Base-by-base conservation (phyloP, 2,329 filamentous ascomycete species). In the Setomelanomma holmii region DNA sequence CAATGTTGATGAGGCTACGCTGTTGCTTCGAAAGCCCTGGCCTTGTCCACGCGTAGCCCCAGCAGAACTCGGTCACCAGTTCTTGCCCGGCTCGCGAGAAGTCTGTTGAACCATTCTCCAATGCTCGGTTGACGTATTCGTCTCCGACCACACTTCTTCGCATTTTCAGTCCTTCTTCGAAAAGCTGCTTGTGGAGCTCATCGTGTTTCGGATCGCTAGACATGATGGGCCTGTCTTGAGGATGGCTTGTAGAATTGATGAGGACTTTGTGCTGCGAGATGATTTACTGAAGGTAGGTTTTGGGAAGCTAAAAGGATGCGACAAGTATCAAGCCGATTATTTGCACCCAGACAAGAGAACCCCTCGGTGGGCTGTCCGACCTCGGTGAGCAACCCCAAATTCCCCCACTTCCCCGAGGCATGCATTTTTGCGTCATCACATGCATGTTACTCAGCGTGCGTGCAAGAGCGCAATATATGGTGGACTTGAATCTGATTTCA, bases 41-140 rank as follows among this genome's bases (percentile, higher is more conserved):
- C 6, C 86, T 80, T 3, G 82, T 82, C 86, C 86, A 89, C 21
- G 82, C 80, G 52, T 80, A 80, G 12, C 85, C 86, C 86, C 86
- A 89, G 74, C 82, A 84, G 67, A 79, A 83, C 72, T 88, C 85
- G 0, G 85, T 87, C 1, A 86, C 81, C 33, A 86, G 77, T 58
- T 88, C 82, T 70, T 88, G 86, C 60, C 84, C 83, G 0, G 86
- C 82, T 34, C 77, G 75, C 1, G 84, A 78, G 70, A 87, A 89
- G n/a, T 84, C 80, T 8, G 80, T 82, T 0, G 82, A 79, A 3
- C 81, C 82, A 49, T 82, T 82, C n/a, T 75, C 74, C 8, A 87
- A 75, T 1, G 85, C 80, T 4, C 75, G 76, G 62, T 86, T 79
- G 48, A 88, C 86, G 60, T 87, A 86, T 34, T 78, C 77, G 49